phyloP scores from a whole-genome alignment of 805 yeast species.

The Lachancea lanzarotensis region DNA sequence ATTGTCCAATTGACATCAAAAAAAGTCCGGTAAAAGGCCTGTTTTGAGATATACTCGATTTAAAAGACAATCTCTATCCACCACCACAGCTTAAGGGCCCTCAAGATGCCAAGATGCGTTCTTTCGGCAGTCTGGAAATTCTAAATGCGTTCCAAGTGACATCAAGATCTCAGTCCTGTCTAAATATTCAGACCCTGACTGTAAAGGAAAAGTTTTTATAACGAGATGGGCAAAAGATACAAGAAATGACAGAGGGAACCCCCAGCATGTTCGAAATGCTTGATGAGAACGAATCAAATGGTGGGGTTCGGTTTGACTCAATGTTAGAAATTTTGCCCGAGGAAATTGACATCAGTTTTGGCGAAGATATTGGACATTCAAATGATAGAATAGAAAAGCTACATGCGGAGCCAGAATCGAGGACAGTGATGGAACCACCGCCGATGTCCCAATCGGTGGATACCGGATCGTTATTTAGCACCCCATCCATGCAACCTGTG shows the following conservation, averaged over 20 bases:
- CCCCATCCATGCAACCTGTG: conserved; percentile 18
- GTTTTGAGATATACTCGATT: too few relatives aligned
- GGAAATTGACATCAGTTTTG: conserved; percentile 18
- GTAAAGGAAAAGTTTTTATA: conserved; percentile 4
- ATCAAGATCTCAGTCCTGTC: background rate
- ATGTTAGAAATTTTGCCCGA: conserved; percentile 34
- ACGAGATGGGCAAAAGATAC: background rate
- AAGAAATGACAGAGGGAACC: conserved; percentile 5
- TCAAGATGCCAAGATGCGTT: background rate
- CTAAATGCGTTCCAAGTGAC: conserved; percentile 2
- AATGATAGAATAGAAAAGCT: background rate
- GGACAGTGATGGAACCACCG: conserved; percentile 3
- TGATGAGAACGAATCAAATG: conserved; percentile 6
- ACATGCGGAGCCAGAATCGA: conserved; percentile 1
- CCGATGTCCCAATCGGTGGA: background rate
- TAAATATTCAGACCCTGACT: background rate
- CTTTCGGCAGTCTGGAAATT: background rate
- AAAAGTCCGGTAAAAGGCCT: too few relatives aligned
- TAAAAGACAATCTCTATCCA: too few relatives aligned
- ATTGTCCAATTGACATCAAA: too few relatives aligned
- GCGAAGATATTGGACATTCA: background rate
- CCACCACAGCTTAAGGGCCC: too few relatives aligned
- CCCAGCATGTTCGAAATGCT: conserved; percentile 6
- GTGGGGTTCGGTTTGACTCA: conserved; percentile 22
- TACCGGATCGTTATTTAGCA: background rate